Percentiles rank a stretch among this genome's conserved stretches.
Conservation (phyloP, 2,329 filamentous ascomycete genomes). For the Mycosphaerelloides madeirae region DNA sequence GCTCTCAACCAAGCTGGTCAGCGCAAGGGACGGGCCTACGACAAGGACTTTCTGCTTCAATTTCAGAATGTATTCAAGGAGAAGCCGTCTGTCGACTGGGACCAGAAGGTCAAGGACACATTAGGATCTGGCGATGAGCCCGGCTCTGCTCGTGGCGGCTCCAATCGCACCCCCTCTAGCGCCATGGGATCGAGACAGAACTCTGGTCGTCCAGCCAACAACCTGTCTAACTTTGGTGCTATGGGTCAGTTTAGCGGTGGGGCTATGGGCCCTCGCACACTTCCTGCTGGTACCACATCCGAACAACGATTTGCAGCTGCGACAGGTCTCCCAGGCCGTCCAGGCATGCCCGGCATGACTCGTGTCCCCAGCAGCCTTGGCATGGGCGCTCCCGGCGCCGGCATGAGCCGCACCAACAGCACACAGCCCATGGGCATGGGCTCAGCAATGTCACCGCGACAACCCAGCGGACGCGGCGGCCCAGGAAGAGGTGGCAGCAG, state of each 20-base stretch:
- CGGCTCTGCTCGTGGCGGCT: conserved; percentile 59
- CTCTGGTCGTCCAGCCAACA: conserved; percentile 34
- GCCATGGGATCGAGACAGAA: conserved; percentile 45
- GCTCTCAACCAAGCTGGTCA: conserved; percentile 76
- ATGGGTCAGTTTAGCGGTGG: conserved; percentile 67
- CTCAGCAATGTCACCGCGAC: conserved; percentile 66
- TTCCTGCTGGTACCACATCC: conserved; percentile 74
- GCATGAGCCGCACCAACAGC: conserved; percentile 61
- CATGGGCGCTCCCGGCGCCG: conserved; percentile 26
- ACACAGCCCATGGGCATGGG: conserved; percentile 55
- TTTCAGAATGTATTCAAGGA: conserved; percentile 96
- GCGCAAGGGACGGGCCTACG: conserved; percentile 83
- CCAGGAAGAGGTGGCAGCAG: conserved; percentile 67
- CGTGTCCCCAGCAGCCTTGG: conserved; percentile 57
- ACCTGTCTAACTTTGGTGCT: conserved; percentile 41
- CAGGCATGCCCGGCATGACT: conserved; percentile 41
- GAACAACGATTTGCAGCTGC: conserved; percentile 60
- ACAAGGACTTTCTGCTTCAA: conserved; percentile 90
- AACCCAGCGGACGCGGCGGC: conserved; percentile 41
- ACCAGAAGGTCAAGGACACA: conserved; percentile 77
- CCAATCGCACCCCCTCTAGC: conserved; percentile 48
- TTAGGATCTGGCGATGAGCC: conserved; percentile 68
- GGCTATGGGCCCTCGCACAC: conserved; percentile 43
- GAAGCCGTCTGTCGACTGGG: conserved; percentile 92
- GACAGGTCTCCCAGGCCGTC: conserved; percentile 10